A percentile compares a stretch with the other conserved stretches of the same genome.
Evolutionary conservation across 352 stramenopile genomes (phyloP).

Genomic region (Discostella stelligera): DNA sequence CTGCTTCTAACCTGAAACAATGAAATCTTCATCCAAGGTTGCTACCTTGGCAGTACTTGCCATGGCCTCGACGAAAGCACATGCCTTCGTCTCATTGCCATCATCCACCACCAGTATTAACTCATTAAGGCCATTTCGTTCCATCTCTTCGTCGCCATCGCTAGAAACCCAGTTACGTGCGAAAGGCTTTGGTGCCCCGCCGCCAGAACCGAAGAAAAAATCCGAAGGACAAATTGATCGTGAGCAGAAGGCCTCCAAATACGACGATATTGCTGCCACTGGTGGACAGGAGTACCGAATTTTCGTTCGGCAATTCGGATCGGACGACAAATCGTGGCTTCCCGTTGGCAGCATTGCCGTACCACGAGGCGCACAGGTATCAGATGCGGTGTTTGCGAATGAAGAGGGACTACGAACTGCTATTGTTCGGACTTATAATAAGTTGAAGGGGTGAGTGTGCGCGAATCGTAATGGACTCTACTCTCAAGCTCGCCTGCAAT

Average conservation of each 20-base stretch:
- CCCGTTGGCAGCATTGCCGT: conserved; percentile 75
- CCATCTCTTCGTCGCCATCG: background rate
- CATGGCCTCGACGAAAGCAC: conserved; percentile 1
- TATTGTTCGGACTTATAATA: conserved; percentile 69
- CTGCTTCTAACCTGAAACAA: conserved; percentile 9
- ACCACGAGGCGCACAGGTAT: conserved; percentile 66
- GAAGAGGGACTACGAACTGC: conserved; percentile 60
- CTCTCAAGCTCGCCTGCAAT: background rate
- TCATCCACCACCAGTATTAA: background rate
- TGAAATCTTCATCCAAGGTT: conserved; percentile 23
- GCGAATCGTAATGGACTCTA: background rate
- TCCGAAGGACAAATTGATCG: conserved; percentile 67
- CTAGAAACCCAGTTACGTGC: conserved; percentile 17
- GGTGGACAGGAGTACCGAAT: conserved; percentile 81
- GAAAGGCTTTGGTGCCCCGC: conserved; percentile 62
- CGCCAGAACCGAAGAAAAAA: conserved; percentile 43
- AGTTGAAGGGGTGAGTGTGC: conserved; percentile 55
- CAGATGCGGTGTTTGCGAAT: conserved; percentile 76
- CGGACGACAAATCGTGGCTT: conserved; percentile 72
- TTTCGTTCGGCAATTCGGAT: conserved; percentile 78
- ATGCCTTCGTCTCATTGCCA: conserved; percentile 21
- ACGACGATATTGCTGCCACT: conserved; percentile 71
- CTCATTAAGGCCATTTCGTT: no score
- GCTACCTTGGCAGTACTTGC: conserved; percentile 11
- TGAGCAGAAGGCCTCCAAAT: conserved; percentile 65